phyloP scores from a whole-genome alignment of 1,139 yeast genomes.

The Cylindricascospora bacillispora region DNA sequence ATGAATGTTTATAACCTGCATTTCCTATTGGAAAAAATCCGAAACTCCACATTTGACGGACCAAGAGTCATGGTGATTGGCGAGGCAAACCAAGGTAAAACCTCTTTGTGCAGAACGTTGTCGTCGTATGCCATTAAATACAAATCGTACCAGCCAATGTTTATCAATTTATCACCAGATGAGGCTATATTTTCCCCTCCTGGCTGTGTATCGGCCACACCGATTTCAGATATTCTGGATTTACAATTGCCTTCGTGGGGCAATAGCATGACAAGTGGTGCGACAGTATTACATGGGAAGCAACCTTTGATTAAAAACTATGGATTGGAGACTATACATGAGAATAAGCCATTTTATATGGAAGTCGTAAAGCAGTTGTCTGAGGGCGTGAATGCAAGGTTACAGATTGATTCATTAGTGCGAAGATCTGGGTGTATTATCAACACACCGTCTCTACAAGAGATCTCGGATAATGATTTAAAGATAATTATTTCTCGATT shows the following conservation, averaged over 20 bases:
- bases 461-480: constrained; percentile 34
- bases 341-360: constrained; percentile 51
- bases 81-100: constrained; percentile 60
- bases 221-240: constrained; percentile 69
- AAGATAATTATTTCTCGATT: constrained; percentile 15
- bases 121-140: constrained; percentile 66
- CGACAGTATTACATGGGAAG: constrained; percentile 67
- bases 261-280: constrained; percentile 76
- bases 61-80: constrained; percentile 74
- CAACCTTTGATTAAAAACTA: constrained; percentile 75
- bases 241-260: constrained; percentile 74
- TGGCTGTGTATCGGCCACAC: constrained; percentile 76
- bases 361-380: constrained; percentile 47
- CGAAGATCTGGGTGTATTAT: constrained; percentile 56
- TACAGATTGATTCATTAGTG: constrained; percentile 42
- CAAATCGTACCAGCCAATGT: constrained; percentile 46
- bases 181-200: constrained; percentile 74
- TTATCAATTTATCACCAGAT: constrained; percentile 74
- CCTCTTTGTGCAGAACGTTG: constrained; percentile 57
- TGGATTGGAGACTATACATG: constrained; percentile 52
- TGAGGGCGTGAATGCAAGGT: constrained; percentile 41
- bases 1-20: constrained; percentile 47
- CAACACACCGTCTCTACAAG: constrained; percentile 63
- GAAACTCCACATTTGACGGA: constrained; percentile 34
- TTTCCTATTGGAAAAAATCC: constrained; percentile 55